These are phyloP conservation scores for Chalaropsis thielavioides DNA, from an alignment of 2,329 filamentous ascomycete genomes.

Conservation along the genomic window DNA sequence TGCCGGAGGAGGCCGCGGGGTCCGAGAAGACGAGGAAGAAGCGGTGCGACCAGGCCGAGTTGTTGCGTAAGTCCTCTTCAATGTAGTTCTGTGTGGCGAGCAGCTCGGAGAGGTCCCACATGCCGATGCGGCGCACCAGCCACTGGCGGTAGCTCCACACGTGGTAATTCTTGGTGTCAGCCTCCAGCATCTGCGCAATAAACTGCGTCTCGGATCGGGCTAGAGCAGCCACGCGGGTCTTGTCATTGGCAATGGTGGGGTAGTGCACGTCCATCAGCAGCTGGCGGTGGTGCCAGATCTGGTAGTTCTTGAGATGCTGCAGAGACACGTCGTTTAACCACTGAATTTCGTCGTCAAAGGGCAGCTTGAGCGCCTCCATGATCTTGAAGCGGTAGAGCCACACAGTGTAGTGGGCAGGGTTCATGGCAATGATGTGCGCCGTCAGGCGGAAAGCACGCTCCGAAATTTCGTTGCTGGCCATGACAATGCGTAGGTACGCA, in stretches of 20 bases:
- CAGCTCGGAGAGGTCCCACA: slow-evolving; percentile 57
- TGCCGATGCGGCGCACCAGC: slow-evolving; percentile 49
- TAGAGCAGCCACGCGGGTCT: slow-evolving; percentile 41
- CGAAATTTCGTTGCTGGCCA: slow-evolving; percentile 76
- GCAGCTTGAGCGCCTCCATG: slow-evolving; percentile 50
- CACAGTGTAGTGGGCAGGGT: slow-evolving; percentile 95
- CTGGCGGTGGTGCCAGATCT: slow-evolving; percentile 77
- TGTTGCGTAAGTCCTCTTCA: slow-evolving; percentile 74
- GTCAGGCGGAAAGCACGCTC: slow-evolving; percentile 67
- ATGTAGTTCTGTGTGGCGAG: slow-evolving; percentile 58
- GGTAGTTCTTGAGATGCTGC: slow-evolving; percentile 89
- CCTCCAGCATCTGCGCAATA: slow-evolving; percentile 61
- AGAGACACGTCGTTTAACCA: slow-evolving; percentile 82
- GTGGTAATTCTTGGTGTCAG: slow-evolving; percentile 95
- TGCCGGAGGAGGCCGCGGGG: slow-evolving; percentile 36
- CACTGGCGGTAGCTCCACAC: slow-evolving; percentile 91
- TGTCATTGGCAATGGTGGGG: slow-evolving; percentile 44
- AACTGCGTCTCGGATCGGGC: slow-evolving; percentile 58
- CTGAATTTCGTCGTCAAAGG: slow-evolving; percentile 55
- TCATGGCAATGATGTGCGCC: slow-evolving; percentile 78
- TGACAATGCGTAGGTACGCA: slow-evolving; percentile 83
- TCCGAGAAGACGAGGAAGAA: slow-evolving; percentile 79
- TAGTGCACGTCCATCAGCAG: slow-evolving; percentile 47
- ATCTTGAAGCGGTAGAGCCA: slow-evolving; percentile 89
- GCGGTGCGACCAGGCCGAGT: slow-evolving; percentile 93